Evolutionary conservation across 2,329 filamentous ascomycete genomes (phyloP).

Genomic region (Colletotrichum musicola): DNA sequence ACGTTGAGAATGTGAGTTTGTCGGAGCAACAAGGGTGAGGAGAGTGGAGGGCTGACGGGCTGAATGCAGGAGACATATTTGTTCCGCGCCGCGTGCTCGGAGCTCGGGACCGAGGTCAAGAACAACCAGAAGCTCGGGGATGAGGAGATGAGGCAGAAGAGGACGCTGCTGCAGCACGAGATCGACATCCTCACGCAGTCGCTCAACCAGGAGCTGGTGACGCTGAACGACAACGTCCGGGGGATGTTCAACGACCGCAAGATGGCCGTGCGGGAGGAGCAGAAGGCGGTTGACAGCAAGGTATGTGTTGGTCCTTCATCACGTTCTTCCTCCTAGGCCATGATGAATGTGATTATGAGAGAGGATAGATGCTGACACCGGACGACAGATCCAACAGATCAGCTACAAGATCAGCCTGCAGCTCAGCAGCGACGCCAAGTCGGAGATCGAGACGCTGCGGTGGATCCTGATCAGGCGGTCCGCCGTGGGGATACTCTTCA

Average conservation of each 20-base stretch:
- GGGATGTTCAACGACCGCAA: conserved; percentile 97
- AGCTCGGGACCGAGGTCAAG: conserved; percentile 87
- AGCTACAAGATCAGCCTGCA: conserved; percentile 96
- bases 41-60: background rate
- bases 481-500: conserved; percentile 74
- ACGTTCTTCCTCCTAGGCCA: background rate
- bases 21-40: background rate
- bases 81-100: conserved; percentile 92
- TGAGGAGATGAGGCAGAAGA: conserved; percentile 84
- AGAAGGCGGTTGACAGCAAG: conserved; percentile 84
- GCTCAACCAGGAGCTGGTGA: conserved; percentile 84
- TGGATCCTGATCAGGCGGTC: conserved; percentile 82
- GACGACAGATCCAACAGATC: conserved; percentile 82
- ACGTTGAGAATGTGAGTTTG: conserved; percentile 81
- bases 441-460: conserved; percentile 89
- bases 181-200: conserved; percentile 92
- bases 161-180: conserved; percentile 91
- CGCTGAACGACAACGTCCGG: conserved; percentile 90
- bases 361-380: conserved; percentile 36
- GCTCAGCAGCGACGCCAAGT: conserved; percentile 90
- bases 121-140: conserved; percentile 82
- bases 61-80: conserved; percentile 80
- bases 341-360: too few species aligned
- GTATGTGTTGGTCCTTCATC: conserved; percentile 59
- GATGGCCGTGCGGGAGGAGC: conserved; percentile 90